Evolutionary conservation across 805 yeast species (phyloP).

Genomic region (Wickerhamiella sorbophila): DNA sequence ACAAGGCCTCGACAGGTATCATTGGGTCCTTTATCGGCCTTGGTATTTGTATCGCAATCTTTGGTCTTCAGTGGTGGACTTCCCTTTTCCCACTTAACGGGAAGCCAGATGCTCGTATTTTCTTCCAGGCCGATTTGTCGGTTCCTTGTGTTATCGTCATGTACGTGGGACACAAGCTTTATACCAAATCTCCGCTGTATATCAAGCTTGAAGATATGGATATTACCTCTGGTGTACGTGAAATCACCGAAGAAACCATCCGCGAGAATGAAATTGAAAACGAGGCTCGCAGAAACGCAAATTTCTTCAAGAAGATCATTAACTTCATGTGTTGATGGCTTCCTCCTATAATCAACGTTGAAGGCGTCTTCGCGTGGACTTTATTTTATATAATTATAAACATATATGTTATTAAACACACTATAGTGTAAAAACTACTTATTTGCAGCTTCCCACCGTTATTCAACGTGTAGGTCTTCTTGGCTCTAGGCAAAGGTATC

Average conservation of each 20-base stretch:
- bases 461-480: too few species aligned
- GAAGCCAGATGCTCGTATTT: constrained; percentile 29
- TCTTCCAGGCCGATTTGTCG: constrained; percentile 32
- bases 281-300: not conserved
- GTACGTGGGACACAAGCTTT: constrained; percentile 15
- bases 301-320: not conserved
- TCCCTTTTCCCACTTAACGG: constrained; percentile 55
- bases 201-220: constrained; percentile 38
- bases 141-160: constrained; percentile 21
- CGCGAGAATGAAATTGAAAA: not conserved
- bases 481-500: too few species aligned
- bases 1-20: constrained; percentile 52
- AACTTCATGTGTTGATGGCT: not conserved
- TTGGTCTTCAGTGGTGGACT: constrained; percentile 70
- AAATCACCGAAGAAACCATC: constrained; percentile 29
- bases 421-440: too few species aligned
- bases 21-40: constrained; percentile 54
- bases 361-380: too few species aligned
- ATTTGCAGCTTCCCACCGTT: too few species aligned
- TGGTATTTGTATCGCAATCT: constrained; percentile 41
- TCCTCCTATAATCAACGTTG: too few species aligned
- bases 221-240: constrained; percentile 49
- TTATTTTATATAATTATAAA: too few species aligned
- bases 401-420: too few species aligned
- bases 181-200: constrained; percentile 4